Base-by-base conservation (phyloP, 2,329 filamentous ascomycete species). In the Lachnellula cervina region DNA sequence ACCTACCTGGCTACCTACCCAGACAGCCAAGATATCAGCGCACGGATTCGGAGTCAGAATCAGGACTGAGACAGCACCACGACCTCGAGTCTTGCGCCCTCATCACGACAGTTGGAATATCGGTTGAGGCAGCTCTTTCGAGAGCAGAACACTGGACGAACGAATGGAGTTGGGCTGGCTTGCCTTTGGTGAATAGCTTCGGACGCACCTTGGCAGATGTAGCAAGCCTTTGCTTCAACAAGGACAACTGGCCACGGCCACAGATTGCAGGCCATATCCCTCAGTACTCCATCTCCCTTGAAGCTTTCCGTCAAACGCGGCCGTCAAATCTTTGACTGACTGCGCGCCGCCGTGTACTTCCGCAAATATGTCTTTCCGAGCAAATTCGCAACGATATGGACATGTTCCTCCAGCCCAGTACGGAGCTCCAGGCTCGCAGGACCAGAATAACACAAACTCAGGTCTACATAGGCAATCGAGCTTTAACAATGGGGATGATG, bases 401-500 rank as follows among this genome's bases (percentile, higher is more conserved):
- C 81, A 86, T 72, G 73, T 87, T 49, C 83, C 84, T 59, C 84
- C 83, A 16, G 82, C 83, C 32, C 83, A 85, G 68, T 87, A 87
- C 61, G 73, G 77, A 48, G 64, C 72, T 51, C 61, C 68, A 43
- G 70, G 71, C 59, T 71, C 74, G 44, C 71, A 73, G 57, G 66
- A 71, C 48, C 57, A 67, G 35, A 74, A 76, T 62, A 63, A 66
- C 49, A 56, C 66, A 38, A 72, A 74, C 61, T 71, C 74, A 19
- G 60, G 63, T 38, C 37, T 70, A 34, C 67, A 65, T 44, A 79
- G 88, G 62, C 80, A 83, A 61, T 80, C 82, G 49, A 93, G 87
- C 75, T 91, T 89, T 75, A 86, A 90, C 70, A 83, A 80, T 62
- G 88, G 87, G 61, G 89, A 94, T 70, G 88, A 93, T 69, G 76